Evolutionary conservation across 2,329 filamentous ascomycete species (phyloP), one percentile per base, ranked within the genome.

Genomic region (Neophaeococcomyces mojaviensis): DNA sequence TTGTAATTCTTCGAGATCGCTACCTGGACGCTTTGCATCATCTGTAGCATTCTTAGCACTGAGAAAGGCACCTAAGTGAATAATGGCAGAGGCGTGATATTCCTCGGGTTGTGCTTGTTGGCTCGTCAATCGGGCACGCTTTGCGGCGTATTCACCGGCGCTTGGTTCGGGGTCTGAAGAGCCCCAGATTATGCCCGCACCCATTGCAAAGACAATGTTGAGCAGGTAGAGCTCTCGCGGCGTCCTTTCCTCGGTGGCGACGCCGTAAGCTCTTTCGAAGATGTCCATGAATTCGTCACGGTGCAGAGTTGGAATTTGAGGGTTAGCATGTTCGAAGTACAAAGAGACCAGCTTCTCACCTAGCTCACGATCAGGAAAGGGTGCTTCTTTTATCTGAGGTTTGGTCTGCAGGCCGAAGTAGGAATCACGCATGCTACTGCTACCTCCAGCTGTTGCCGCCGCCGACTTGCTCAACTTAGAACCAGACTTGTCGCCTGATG

Each of bases 161-260:
- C 61, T 58, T 4, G 54, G 47, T 36, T 54, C 51, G 2, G 47
- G 42, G 44, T 58, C 54, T 20, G 58, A 53, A 33, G 58, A 45
- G 43, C 55, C 31, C 55, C 95, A 81, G 54, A 96, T 94, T 57
- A 96, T 94, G 15, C 88, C 90, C 15, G 86, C 85, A 5, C 92
- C 92, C 58, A 97, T 96, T 12, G 90, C 90, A 68, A 94, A 97
- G 19, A 97, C 89, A 67, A 97, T 96, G 65, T 96, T 96, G 52
- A 97, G 73, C 69, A 94, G 79, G 66, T 96, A 97, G n/a, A 92
- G 74, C 64, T 95, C 88, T 44, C 84, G 77, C 3, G 88, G 78
- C 2, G 84, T 85, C 20, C 84, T 76, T 44, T 78, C 74, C 48
- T 79, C 77, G 38, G 78, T 74, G 16, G 84, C 78, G 1, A 78